Conservation (phyloP, 2,329 filamentous ascomycete genomes). For the Aspergillus sp. region DNA sequence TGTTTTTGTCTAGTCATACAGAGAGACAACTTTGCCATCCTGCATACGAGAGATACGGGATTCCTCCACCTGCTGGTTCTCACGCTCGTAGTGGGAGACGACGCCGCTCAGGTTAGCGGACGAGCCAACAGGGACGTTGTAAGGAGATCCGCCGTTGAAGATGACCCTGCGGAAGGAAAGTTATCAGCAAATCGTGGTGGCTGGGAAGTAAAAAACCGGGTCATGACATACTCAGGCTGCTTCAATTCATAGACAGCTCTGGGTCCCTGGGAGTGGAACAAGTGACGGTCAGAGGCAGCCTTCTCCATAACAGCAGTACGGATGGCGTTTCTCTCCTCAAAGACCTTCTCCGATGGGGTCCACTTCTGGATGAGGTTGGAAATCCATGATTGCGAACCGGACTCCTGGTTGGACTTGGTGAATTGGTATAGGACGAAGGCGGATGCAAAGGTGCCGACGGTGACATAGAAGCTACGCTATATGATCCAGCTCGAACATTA, state of each 20-base stretch:
- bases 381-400: conserved; percentile 35
- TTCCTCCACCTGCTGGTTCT: conserved; percentile 53
- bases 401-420: conserved; percentile 32
- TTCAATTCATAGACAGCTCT: conserved; percentile 49
- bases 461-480: conserved; percentile 46
- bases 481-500: conserved; percentile 12
- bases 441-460: conserved; percentile 38
- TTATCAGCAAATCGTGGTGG: background rate
- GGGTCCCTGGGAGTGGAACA: conserved; percentile 48
- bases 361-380: conserved; percentile 52
- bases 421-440: conserved; percentile 40
- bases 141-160: conserved; percentile 58
- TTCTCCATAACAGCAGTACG: conserved; percentile 59
- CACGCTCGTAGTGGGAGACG: conserved; percentile 58
- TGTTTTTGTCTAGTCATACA: conserved; percentile 36
- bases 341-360: conserved; percentile 48
- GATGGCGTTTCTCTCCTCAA: conserved; percentile 54
- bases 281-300: conserved; percentile 57
- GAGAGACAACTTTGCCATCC: conserved; percentile 38
- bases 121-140: conserved; percentile 60
- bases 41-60: conserved; percentile 47
- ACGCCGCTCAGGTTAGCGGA: conserved; percentile 55
- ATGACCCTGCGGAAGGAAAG: conserved; percentile 41
- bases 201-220: background rate
- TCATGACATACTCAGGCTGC: conserved; percentile 58